Evolutionary conservation across 2,329 filamentous ascomycete genomes (phyloP).

Genomic region (Diaporthe ampelina): DNA sequence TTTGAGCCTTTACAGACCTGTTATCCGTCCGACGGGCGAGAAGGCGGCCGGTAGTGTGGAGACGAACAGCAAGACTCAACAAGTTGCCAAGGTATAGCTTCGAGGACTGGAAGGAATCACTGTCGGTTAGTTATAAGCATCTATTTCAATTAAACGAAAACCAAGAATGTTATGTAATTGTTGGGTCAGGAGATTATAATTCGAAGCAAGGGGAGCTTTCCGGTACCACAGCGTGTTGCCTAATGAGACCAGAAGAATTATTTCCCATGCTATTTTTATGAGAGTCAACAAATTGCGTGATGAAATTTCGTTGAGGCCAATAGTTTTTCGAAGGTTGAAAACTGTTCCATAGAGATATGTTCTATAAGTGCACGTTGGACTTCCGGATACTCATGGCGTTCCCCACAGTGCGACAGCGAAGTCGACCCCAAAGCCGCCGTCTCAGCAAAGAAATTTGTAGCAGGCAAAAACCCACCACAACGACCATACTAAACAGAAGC

Average conservation of each 20-base stretch:
- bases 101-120: no score
- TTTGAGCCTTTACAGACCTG: no score
- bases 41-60: no score
- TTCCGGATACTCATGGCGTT: background rate
- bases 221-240: background rate
- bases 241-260: background rate
- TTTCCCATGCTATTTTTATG: background rate
- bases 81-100: no score
- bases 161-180: no score
- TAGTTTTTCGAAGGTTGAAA: background rate
- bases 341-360: background rate
- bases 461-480: background rate
- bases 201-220: background rate
- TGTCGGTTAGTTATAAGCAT: no score
- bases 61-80: no score
- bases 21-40: no score
- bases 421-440: background rate
- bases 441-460: slow-evolving; percentile 26
- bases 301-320: background rate
- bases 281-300: background rate
- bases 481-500: background rate
- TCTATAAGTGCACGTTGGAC: background rate
- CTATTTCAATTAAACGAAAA: no score
- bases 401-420: slow-evolving; percentile 25
- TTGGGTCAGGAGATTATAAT: no score